phyloP scores from a whole-genome alignment of 1,284 basidiomycete species.

The Mycena sp. region DNA sequence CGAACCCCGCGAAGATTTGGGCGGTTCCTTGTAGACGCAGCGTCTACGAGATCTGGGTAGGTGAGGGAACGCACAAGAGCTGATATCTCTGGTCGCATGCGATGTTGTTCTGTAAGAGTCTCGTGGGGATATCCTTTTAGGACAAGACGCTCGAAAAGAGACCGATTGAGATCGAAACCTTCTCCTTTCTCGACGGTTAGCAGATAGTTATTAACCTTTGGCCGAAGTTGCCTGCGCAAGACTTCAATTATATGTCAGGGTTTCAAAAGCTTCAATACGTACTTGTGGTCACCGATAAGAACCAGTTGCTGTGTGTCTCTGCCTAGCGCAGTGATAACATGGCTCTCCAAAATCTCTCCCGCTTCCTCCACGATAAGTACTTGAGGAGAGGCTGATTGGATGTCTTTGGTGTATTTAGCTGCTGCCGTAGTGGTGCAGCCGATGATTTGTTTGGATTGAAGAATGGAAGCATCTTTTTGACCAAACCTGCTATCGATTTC shows the following conservation, averaged over 20 bases:
- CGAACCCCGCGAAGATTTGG: conserved; percentile 61
- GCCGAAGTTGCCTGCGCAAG: conserved; percentile 65
- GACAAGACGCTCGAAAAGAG: conserved; percentile 75
- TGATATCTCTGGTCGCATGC: conserved; percentile 78
- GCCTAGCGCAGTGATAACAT: conserved; percentile 67
- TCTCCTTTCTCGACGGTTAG: conserved; percentile 73
- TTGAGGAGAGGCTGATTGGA: conserved; percentile 55
- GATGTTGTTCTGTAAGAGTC: conserved; percentile 65
- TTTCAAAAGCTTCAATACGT: conserved; percentile 35
- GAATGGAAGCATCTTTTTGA: conserved; percentile 46
- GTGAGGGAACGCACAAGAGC: conserved; percentile 64
- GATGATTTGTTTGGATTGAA: conserved; percentile 65
- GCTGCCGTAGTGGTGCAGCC: conserved; percentile 76
- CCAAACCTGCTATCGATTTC: conserved; percentile 49
- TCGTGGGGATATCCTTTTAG: conserved; percentile 67
- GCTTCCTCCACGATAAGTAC: conserved; percentile 75
- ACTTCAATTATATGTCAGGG: background rate
- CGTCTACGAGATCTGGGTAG: conserved; percentile 70
- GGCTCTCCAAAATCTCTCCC: conserved; percentile 75
- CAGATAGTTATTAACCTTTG: conserved; percentile 70
- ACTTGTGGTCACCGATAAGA: conserved; percentile 78
- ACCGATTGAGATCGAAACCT: conserved; percentile 69
- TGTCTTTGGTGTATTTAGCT: conserved; percentile 61
- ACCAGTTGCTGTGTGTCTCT: conserved; percentile 59
- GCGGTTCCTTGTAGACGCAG: conserved; percentile 55